Base-by-base conservation (phyloP, 2,329 filamentous ascomycete genomes). In the Cordyceps cateniannulata region DNA sequence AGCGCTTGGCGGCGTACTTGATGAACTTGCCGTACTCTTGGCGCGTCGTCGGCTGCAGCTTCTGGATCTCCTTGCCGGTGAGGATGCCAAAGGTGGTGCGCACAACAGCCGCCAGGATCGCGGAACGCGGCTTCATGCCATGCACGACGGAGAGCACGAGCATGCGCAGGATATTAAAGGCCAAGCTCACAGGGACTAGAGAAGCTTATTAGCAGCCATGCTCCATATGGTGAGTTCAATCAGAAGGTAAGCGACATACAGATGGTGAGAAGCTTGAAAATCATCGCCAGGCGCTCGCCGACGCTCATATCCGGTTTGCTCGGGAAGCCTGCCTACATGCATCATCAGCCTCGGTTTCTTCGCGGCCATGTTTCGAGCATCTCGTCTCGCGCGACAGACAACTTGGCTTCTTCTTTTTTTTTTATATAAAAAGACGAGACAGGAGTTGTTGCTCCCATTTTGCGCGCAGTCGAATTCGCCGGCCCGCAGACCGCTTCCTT, bases 1-100 rank as follows among this genome's bases (percentile, higher is more conserved):
- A 61, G 27, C 27, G 54, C 35, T 29, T 50, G 48, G 29, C 48
- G 52, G 70, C 70, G 35, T 55, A 56, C 47, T 60, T 62, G 6
- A 69, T 56, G 66, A 68, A 71, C 16, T 42, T 27, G 58, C 63
- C 62, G 57, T 71, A 71, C 3, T 63, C 58, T 14, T 63, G 49
- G 9, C 63, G 32, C 1, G 66, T 67, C 6, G 66, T 50, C 5
- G 64, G 63, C 14, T 59, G 16, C 2, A 69, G n/a, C 24, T 56
- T 62, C 51, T 70, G 69, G 14, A 69, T 55, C 38, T 70, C 63
- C 16, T 64, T 65, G 45, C 62, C 63, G 1, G 62, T 64, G 38
- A 70, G 62, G 14, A 59, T 63, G n/a, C 49, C 55, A 24, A 70
- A 63, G 7, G 61, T 45, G 16, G 66, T 58, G 14, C 64, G 61